Base-by-base conservation (phyloP, 139 green algal genomes). In the Chlamydomonas schloesseri region DNA sequence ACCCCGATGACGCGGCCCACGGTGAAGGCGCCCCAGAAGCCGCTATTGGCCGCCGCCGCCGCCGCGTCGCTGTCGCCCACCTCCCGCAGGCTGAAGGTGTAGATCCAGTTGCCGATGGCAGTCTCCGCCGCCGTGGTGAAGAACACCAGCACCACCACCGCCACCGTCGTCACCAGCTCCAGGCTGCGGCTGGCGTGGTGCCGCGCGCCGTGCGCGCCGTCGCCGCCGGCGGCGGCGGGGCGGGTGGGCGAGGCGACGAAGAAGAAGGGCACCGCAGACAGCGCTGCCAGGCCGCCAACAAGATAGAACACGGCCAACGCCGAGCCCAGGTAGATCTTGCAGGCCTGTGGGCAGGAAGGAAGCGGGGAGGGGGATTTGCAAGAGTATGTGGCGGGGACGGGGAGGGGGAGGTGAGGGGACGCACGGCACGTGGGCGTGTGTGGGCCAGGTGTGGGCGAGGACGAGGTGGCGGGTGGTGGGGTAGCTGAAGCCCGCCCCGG, bases 11-110 rank as follows among this genome's bases (percentile, higher is more conserved):
- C 88, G 3, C 88, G 84, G 13, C 88, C 88, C 1, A 87, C 46
- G 10, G 88, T 92, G 88, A 92, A 92, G 11, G 84, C 70, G 29
- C 84, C 88, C 88, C 88, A 92, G 80, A 92, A 92, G 26, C 70
- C 57, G 47, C 71, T 82, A 67, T 91, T 91, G 46, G 71, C 71
- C 31, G 89, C 31, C n/a, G 88, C 88, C 33, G 88, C 83, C 29
- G 88, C 47, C 4, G 50, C 36, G 64, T 91, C 88, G 26, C 36
- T 55, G 29, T 71, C 28, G n/a, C 68, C 58, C 23, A 76, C 75
- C 88, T 88, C 81, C 70, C 42, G 9, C 42, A 88, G 18, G 23
- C 62, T 65, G 15, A 89, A 92, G 14, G 84, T 92, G 85, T 84
- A 87, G 5, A 92, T 20, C 89, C 89, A 92, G 81, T 92, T 92